Evolutionary conservation across 2,329 filamentous ascomycete species (phyloP), one percentile per base, ranked within the genome.

Genomic region (Fusarium sp.): DNA sequence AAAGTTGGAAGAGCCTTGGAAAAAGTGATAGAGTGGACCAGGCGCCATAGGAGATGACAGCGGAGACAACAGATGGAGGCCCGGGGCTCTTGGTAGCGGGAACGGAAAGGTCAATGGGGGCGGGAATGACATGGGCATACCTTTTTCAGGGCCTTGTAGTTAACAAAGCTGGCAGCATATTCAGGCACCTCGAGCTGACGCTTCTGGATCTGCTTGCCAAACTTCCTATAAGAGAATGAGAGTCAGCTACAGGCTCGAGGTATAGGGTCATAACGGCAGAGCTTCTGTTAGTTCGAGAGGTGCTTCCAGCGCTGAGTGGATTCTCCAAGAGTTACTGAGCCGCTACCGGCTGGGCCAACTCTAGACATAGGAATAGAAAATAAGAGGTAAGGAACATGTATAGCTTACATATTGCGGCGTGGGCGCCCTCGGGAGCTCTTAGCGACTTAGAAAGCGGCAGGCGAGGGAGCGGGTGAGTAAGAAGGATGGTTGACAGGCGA

Each of bases 121-220:
- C 39, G 49, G 68, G 63, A 64, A 62, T 49, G 54, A 20, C 40
- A 72, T 49, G 56, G 69, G 44, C 81, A 67, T 78, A 97, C 96
- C 93, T 98, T 98, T 82, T 99, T 99, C 73, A 99, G 85, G 63
- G 94, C 94, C 83, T 99, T 99, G 85, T 99, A 99, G 82, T 99
- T 97, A 74, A 98, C 94, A 78, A 99, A 99, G 82, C 94, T 97
- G 70, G 95, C 94, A 66, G 96, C 95, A 90, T 99, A 99, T 87
- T 99, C 96, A 63, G 96, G 96, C 63, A 99, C 94, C 80, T 99
- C 96, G 76, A 99, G 92, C 87, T 99, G 96, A 79, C 94, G 91
- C 85, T 97, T 97, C 85, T 98, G 96, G 73, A 99, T 97, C 79
- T 97, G 93, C 85, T 99, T 99, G 81, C 96, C 96, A 84, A 99